Evolutionary conservation across 2,329 filamentous ascomycete species (phyloP), one percentile per base, ranked within the genome.

Genomic region (Pestalotiopsis sp.): DNA sequence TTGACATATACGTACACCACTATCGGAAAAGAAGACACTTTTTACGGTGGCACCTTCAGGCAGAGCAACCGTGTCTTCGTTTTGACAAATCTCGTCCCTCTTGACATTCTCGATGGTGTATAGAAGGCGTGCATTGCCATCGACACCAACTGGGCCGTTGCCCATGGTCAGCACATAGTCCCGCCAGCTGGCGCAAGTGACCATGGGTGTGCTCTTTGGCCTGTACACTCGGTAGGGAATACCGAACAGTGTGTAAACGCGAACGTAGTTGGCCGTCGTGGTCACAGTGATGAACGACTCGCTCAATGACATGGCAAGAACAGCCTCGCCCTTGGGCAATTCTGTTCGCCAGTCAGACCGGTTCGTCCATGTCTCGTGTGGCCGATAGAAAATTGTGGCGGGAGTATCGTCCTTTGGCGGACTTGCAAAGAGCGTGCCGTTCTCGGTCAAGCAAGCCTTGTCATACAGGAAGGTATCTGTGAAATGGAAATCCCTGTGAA

Each of bases 141-240:
- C 91, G 11, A 90, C 88, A 13, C 91, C 91, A 41, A 97, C 88
- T 0, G 96, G 90, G 0, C 97, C 97, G 75, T 99, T 99, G 67
- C 95, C 95, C 73, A 99, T 89, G 0, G 95, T 98, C 78, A 98
- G 87, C n/a, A 99, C 91, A 79, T 98, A 98, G 83, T 99, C 94
- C 72, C 92, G 88, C 93, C 94, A 98, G 74, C 94, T 95, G 0
- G 94, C 94, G 76, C 96, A 99, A 0, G 94, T 96, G 23, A 99
- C 94, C 65, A 94, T 93, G 1, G 95, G 95, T 2, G 89, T 90
- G 80, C 92, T 95, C 84, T 98, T 98, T 72, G 97, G 94, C 27
- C 96, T 88, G 79, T 97, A 98, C 1, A 99, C 91, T 64, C 93
- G 91, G 73, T 94, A 92, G 0, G 96, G 95, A 41, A 97, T 90